Conservation (phyloP, 495 filamentous ascomycete species). For the Penicillium waksmanii region DNA sequence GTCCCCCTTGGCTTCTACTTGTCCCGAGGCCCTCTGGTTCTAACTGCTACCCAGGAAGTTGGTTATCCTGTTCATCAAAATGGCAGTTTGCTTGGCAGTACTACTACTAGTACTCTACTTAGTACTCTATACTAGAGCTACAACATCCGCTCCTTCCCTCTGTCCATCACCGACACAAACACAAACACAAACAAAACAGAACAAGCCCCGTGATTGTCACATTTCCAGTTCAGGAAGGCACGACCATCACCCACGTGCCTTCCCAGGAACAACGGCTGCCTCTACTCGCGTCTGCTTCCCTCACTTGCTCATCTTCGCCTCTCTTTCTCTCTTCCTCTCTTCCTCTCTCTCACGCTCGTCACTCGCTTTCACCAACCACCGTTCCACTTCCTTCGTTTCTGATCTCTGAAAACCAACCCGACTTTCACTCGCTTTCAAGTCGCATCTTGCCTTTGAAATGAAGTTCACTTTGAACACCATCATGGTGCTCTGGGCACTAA, state of each 20-base stretch:
- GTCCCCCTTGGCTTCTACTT: no score
- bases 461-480: not conserved
- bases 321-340: constrained; percentile 10
- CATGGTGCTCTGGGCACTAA: not conserved
- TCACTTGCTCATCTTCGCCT: constrained; percentile 12
- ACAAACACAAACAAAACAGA: no score
- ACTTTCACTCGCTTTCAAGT: not conserved
- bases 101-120: no score
- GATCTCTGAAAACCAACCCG: not conserved
- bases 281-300: not conserved
- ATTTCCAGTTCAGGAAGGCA: not conserved
- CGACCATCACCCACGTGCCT: not conserved
- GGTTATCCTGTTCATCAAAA: no score
- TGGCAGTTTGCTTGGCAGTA: no score
- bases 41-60: no score
- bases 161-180: no score
- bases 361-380: not conserved
- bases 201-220: no score
- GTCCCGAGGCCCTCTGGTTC: no score
- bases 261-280: not conserved
- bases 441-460: not conserved
- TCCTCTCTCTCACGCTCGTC: constrained; percentile 6
- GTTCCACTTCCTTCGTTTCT: constrained; percentile 6
- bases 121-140: no score
- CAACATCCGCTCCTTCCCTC: no score